phyloP scores from a whole-genome alignment of 2,329 filamentous ascomycete genomes.

The Cladosporium velox region DNA sequence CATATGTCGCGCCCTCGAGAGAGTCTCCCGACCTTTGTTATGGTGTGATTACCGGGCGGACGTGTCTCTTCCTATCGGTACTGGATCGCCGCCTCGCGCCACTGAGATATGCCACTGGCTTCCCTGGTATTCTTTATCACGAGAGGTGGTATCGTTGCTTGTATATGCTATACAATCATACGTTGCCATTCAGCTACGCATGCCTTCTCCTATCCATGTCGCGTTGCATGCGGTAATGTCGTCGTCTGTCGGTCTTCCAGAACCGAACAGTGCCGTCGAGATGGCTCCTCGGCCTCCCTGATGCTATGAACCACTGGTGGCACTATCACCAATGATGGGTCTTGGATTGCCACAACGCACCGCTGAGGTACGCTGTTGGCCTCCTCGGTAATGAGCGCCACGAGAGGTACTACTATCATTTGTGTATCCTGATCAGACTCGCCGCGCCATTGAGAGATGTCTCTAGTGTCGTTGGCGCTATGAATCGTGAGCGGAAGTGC shows the following conservation, averaged over 20 bases:
- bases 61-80: background rate
- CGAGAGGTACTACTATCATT: background rate
- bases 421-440: background rate
- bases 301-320: too few species aligned
- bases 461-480: background rate
- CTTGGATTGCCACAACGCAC: too few species aligned
- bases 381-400: background rate
- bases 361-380: background rate
- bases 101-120: background rate
- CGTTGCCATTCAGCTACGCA: background rate
- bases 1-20: background rate
- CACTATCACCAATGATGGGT: too few species aligned
- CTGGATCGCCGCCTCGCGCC: background rate
- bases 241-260: background rate
- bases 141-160: background rate
- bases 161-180: background rate
- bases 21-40: background rate
- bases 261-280: background rate
- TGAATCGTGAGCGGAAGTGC: background rate
- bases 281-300: background rate
- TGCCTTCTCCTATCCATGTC: background rate
- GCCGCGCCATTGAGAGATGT: background rate
- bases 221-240: background rate
- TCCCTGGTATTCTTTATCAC: background rate
- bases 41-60: background rate